phyloP scores from a whole-genome alignment of 176 grass and related monocot genomes.

The Triticum dicoccoides region DNA sequence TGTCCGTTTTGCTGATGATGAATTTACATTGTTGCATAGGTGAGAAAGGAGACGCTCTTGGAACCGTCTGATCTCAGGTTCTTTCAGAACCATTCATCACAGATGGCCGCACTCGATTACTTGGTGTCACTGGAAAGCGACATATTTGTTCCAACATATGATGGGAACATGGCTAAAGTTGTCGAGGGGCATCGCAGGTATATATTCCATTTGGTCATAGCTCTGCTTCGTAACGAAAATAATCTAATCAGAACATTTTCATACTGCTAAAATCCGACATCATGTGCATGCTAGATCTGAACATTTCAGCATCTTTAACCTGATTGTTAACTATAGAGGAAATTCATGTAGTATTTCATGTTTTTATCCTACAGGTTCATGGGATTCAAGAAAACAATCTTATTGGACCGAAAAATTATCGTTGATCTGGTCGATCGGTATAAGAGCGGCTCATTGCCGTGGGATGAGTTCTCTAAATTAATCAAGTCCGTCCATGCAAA shows the following conservation, averaged over 20 bases:
- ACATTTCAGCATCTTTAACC: neutral
- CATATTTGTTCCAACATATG: slow-evolving; percentile 54
- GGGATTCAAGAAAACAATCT: slow-evolving; percentile 89
- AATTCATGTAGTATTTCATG: neutral
- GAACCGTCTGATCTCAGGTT: slow-evolving; percentile 40
- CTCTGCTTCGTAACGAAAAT: neutral
- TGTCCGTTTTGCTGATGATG: slow-evolving; percentile 14
- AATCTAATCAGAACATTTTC: neutral
- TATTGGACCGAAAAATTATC: slow-evolving; percentile 65
- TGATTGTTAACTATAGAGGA: neutral
- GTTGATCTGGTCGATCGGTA: slow-evolving; percentile 76
- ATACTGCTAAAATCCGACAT: neutral
- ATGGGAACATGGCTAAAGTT: slow-evolving; percentile 61
- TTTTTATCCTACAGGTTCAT: slow-evolving; percentile 54
- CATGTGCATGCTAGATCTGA: neutral
- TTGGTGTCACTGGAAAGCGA: slow-evolving; percentile 60
- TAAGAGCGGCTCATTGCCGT: slow-evolving; percentile 63
- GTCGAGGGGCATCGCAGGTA: slow-evolving; percentile 67
- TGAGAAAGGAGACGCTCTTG: slow-evolving; percentile 30
- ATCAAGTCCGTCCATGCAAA: slow-evolving; percentile 70
- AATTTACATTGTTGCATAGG: slow-evolving; percentile 15
- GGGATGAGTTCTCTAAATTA: slow-evolving; percentile 67
- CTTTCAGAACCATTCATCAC: slow-evolving; percentile 49
- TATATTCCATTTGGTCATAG: neutral
- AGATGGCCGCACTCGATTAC: slow-evolving; percentile 69